phyloP scores from a whole-genome alignment of 2,329 filamentous ascomycete genomes.

The Diaporthe citriasiana region DNA sequence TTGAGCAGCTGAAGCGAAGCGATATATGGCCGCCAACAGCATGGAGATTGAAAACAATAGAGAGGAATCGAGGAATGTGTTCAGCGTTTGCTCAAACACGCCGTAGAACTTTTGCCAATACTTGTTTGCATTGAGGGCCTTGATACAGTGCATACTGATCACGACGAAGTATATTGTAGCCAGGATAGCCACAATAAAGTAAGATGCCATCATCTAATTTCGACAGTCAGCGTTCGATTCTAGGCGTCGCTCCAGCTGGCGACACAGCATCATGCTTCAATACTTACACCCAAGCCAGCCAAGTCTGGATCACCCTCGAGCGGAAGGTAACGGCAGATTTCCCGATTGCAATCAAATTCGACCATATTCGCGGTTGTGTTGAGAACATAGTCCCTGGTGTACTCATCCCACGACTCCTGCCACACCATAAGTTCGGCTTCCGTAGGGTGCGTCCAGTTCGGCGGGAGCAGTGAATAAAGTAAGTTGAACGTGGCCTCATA shows the following conservation, averaged over 20 bases:
- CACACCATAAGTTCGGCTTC: background rate
- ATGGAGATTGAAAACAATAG: background rate
- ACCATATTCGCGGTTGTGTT: background rate
- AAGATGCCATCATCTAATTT: background rate
- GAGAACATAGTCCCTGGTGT: fast-evolving
- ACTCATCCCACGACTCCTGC: background rate
- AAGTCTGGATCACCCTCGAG: background rate
- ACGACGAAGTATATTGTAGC: background rate
- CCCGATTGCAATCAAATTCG: background rate
- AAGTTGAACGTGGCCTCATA: background rate
- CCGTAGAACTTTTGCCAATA: background rate
- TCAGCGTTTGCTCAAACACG: background rate
- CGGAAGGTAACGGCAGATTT: background rate
- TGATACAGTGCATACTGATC: background rate
- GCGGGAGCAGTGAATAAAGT: background rate
- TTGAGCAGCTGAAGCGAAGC: background rate
- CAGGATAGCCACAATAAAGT: background rate
- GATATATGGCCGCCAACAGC: background rate
- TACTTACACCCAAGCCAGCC: background rate
- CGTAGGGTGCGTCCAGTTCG: background rate
- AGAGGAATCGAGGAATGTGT: background rate
- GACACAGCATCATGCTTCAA: background rate
- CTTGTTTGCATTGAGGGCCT: background rate
- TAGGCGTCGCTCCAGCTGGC: background rate
- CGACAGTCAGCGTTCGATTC: background rate